Percentiles rank a stretch among this genome's conserved stretches.
Evolutionary conservation across 495 filamentous ascomycete species (phyloP).

Genomic region (Aspergillus haitiensis): DNA sequence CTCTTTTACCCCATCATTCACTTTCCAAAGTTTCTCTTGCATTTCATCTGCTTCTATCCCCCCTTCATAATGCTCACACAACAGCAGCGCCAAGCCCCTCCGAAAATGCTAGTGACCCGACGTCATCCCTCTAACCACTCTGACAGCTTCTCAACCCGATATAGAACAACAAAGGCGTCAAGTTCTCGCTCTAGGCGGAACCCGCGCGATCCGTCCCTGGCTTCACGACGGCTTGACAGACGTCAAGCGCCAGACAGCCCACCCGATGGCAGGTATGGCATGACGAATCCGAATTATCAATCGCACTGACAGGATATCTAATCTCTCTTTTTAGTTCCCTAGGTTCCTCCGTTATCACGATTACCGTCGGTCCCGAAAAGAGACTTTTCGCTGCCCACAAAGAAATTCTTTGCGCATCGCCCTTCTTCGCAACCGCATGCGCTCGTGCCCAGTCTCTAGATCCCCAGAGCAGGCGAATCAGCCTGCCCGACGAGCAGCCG

Average conservation of each 20-base stretch:
- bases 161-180: conserved; percentile 45
- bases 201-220: conserved; percentile 30
- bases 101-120: conserved; percentile 35
- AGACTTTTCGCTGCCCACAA: conserved; percentile 90
- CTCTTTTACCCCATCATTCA: background rate
- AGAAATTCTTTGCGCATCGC: conserved; percentile 73
- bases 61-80: conserved; percentile 7
- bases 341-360: conserved; percentile 73
- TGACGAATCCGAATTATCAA: background rate
- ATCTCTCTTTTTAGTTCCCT: conserved; percentile 44
- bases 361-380: conserved; percentile 73
- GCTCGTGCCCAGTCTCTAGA: conserved; percentile 21
- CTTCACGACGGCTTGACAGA: conserved; percentile 30
- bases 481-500: conserved; percentile 81
- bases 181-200: conserved; percentile 34
- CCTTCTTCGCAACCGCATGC: conserved; percentile 63
- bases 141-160: conserved; percentile 45
- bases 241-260: conserved; percentile 34
- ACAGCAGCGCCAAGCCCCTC: conserved; percentile 5
- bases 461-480: conserved; percentile 53
- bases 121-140: conserved; percentile 32
- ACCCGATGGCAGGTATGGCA: conserved; percentile 43
- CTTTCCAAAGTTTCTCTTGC: background rate
- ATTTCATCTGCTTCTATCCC: background rate
- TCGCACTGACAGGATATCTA: background rate